Evolutionary conservation across 805 yeast genomes (phyloP).

Genomic region (Nakazawaea populi): DNA sequence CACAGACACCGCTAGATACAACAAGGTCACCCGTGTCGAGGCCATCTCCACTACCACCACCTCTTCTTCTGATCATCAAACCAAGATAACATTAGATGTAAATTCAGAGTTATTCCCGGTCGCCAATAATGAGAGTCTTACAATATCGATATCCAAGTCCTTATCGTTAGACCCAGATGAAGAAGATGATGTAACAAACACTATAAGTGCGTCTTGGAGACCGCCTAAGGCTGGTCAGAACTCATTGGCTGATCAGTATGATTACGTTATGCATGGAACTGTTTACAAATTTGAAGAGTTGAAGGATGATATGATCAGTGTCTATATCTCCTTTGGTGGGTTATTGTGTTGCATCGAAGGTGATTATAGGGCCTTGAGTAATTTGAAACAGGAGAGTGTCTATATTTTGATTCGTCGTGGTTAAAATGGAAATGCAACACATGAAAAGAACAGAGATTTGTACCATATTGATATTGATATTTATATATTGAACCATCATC

Average conservation of each 20-base stretch:
- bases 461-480: not conserved
- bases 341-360: conserved; percentile 92
- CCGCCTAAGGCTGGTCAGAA: conserved; percentile 81
- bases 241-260: conserved; percentile 92
- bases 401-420: conserved; percentile 77
- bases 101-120: conserved; percentile 92
- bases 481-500: too few relatives aligned
- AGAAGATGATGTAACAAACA: conserved; percentile 38
- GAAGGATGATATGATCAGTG: conserved; percentile 63
- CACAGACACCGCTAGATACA: conserved; percentile 84
- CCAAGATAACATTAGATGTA: conserved; percentile 81
- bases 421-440: conserved; percentile 22
- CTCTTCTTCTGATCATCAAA: conserved; percentile 44
- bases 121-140: conserved; percentile 64
- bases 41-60: conserved; percentile 69
- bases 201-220: conserved; percentile 66
- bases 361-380: conserved; percentile 80
- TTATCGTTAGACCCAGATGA: conserved; percentile 46
- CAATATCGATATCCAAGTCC: conserved; percentile 80
- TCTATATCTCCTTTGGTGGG: conserved; percentile 95
- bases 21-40: conserved; percentile 83
- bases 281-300: conserved; percentile 94
- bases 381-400: conserved; percentile 89
- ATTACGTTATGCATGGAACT: conserved; percentile 97
- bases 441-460: not conserved